Evolutionary conservation across 805 yeast species (phyloP).

Genomic region (Candida yuanshanica): DNA sequence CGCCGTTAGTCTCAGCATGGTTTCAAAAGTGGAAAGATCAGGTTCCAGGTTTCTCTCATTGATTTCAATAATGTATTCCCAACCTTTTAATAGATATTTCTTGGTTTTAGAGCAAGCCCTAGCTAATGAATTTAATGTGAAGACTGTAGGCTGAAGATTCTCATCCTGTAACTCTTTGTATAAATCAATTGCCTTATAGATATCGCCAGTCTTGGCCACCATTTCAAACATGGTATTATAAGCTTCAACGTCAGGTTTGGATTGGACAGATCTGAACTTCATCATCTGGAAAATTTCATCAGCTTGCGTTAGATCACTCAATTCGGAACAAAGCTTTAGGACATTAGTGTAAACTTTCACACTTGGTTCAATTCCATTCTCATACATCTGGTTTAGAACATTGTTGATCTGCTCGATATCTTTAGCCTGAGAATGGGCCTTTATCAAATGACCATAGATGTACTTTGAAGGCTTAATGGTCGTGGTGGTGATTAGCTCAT

Average conservation of each 20-base stretch:
- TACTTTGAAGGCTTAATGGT: slow-evolving; percentile 25
- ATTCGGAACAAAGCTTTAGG: slow-evolving; percentile 53
- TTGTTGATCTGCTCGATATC: slow-evolving; percentile 20
- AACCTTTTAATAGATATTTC: slow-evolving; percentile 50
- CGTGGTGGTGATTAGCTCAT: slow-evolving; percentile 20
- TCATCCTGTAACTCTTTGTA: slow-evolving; percentile 58
- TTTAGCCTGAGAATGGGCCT: slow-evolving; percentile 34
- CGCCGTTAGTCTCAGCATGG: slow-evolving; percentile 73
- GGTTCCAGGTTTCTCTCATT: slow-evolving; percentile 39
- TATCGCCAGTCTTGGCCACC: slow-evolving; percentile 53
- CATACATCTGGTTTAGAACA: slow-evolving; percentile 21
- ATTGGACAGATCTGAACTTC: slow-evolving; percentile 66
- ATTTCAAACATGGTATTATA: slow-evolving; percentile 70
- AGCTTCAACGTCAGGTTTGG: slow-evolving; percentile 62
- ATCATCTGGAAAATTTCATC: slow-evolving; percentile 72
- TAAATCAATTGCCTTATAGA: slow-evolving; percentile 72
- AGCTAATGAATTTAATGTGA: slow-evolving; percentile 52
- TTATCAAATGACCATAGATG: slow-evolving; percentile 37
- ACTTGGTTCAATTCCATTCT: slow-evolving; percentile 33
- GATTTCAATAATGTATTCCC: slow-evolving; percentile 72
- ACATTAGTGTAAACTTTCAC: slow-evolving; percentile 47
- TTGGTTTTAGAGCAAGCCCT: slow-evolving; percentile 58
- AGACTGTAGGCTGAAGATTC: slow-evolving; percentile 33
- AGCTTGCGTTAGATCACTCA: slow-evolving; percentile 52
- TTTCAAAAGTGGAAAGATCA: slow-evolving; percentile 45